Conservation (phyloP, 768 basidiomycete species). For the Collybiopsis confluens region DNA sequence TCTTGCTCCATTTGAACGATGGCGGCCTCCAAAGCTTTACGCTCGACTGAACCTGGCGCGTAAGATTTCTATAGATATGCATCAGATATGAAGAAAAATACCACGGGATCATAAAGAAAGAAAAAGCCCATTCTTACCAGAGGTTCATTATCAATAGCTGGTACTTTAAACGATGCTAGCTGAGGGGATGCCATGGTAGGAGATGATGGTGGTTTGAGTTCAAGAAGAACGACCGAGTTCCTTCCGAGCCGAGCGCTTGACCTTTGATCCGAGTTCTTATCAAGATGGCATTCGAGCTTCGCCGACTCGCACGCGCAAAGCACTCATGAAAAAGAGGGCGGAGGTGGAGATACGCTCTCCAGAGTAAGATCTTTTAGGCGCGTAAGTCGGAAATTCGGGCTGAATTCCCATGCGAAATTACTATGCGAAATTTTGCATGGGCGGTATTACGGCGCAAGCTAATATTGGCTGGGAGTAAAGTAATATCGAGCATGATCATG, state of each 20-base stretch:
- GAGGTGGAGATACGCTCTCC: too few species aligned
- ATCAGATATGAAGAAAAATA: neutral
- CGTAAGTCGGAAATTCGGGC: too few species aligned
- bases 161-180: slow-evolving; percentile 83
- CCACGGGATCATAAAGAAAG: neutral
- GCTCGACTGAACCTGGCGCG: slow-evolving; percentile 74
- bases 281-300: too few species aligned
- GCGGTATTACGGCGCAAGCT: too few species aligned
- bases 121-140: slow-evolving; percentile 52
- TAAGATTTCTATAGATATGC: slow-evolving; percentile 57
- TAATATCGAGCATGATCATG: too few species aligned
- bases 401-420: too few species aligned
- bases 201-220: neutral
- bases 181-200: slow-evolving; percentile 64
- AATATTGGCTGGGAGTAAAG: too few species aligned
- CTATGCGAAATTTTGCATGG: too few species aligned
- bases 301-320: too few species aligned
- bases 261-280: neutral
- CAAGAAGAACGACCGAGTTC: slow-evolving; percentile 1
- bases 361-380: too few species aligned
- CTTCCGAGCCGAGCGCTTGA: neutral
- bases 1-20: slow-evolving; percentile 76
- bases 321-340: too few species aligned
- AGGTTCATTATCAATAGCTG: slow-evolving; percentile 86
- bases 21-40: slow-evolving; percentile 66